A percentile compares a stretch with the other conserved stretches of the same genome.
These are phyloP conservation scores for Leccinum aurantiacum DNA, from an alignment of 768 basidiomycete genomes.

Conservation along the genomic window DNA sequence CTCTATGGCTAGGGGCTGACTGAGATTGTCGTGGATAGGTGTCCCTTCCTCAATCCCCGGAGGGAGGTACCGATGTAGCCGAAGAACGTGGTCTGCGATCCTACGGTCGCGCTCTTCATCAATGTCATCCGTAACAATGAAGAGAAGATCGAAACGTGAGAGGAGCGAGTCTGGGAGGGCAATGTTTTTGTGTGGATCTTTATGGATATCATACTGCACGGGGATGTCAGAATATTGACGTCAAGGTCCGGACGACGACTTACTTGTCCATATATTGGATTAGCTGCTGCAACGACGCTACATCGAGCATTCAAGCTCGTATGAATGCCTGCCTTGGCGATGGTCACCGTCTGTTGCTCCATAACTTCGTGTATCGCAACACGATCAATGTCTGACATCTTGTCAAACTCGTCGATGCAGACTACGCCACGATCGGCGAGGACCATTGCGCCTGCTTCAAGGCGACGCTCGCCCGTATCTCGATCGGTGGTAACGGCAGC, in stretches of 20 bases:
- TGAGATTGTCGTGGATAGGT: slow-evolving; percentile 82
- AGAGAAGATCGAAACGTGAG: slow-evolving; percentile 97
- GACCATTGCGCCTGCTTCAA: slow-evolving; percentile 99
- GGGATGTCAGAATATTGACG: slow-evolving; percentile 11
- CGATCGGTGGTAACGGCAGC: slow-evolving; percentile 98
- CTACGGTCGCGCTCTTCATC: slow-evolving; percentile 90
- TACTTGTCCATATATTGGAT: slow-evolving; percentile 97
- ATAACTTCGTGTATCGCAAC: slow-evolving; percentile 99
- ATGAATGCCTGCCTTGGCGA: slow-evolving; percentile 98
- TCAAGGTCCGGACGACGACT: slow-evolving; percentile 18
- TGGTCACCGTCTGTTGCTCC: slow-evolving; percentile 99
- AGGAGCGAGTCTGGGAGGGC: slow-evolving; percentile 96
- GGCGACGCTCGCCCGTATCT: slow-evolving; percentile 93
- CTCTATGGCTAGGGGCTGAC: slow-evolving; percentile 87
- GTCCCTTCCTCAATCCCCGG: slow-evolving; percentile 97
- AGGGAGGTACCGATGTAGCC: slow-evolving; percentile 95
- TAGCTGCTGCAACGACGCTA: slow-evolving; percentile 96
- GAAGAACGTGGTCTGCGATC: slow-evolving; percentile 96
- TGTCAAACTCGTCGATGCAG: slow-evolving; percentile 99
- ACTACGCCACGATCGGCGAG: slow-evolving; percentile 98
- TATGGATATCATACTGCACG: slow-evolving; percentile 95
- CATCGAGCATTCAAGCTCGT: slow-evolving; percentile 97
- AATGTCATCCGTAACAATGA: slow-evolving; percentile 97
- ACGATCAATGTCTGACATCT: slow-evolving; percentile 98
- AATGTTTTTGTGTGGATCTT: slow-evolving; percentile 98